Evolutionary conservation across 345 rosid genomes (phyloP), one percentile per base, ranked within the genome.

Genomic region (Brassica incana): DNA sequence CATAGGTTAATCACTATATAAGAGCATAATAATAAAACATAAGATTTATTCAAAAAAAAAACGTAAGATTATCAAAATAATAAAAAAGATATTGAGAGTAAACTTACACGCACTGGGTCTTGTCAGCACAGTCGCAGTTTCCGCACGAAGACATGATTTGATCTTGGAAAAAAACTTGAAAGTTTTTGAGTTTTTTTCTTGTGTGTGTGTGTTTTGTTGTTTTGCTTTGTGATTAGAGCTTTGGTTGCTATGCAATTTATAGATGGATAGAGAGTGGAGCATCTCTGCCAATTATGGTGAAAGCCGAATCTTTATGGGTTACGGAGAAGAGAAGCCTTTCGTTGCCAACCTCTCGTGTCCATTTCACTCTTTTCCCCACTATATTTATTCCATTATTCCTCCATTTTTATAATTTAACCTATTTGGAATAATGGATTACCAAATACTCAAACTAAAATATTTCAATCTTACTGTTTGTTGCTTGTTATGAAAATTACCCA

Each of bases 121-220:
- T 83, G 96, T 92, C 94, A 75, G 88, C 32, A 84, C 98, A 94
- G 90, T 86, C 87, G 64, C 98, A 94, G 92, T 64, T 86, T 52
- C 86, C 93, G 71, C 98, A 94, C 73, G 20, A 79, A 90, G 96
- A 90, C 98, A 94, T 94, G 85, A 79, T 87, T 50, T 48, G 58
- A 15, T 25, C 50, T 54, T 30, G 65, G 65, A 6, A 29, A 65
- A 27, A 67, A 68, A 18, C 50, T 70, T 60, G 43, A 4, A 18
- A 61, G 23, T 33, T 64, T 43, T 50, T 56, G 12, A 8, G 38
- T 65, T 68, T 20, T 45, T 48, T 48, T 48, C 54, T 48, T 48
- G 16, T 65, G 52, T 20, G 45, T 14, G 36, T 64, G 30, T 5
- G 6, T 54, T 54, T 61, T 61, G 15, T 61, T 61, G 65, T 8